Conservation (phyloP, 257 asterid species). For the Scutellaria barbata region DNA sequence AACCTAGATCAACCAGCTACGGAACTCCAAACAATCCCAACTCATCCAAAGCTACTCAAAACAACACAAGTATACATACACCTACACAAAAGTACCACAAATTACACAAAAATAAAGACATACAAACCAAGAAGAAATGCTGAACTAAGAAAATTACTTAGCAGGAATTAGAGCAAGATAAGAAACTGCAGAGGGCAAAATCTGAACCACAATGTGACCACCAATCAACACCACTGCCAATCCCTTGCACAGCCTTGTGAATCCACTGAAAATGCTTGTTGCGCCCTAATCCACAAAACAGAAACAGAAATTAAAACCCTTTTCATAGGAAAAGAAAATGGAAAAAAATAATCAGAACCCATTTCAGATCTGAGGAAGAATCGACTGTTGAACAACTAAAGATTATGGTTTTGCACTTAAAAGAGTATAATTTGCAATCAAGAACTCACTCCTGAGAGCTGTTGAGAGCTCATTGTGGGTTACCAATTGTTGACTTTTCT, state of each 20-base stretch:
- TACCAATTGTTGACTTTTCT: slow-evolving; percentile 25
- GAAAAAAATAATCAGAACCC: slow-evolving; percentile 6
- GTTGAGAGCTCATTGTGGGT: slow-evolving; percentile 52
- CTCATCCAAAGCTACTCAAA: slow-evolving; percentile 14
- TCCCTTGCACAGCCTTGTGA: slow-evolving; percentile 91
- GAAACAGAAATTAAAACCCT: slow-evolving; percentile 19
- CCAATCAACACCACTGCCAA: slow-evolving; percentile 79
- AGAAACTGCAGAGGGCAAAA: slow-evolving; percentile 75
- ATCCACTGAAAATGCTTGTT: slow-evolving; percentile 55
- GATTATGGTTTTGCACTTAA: neutral
- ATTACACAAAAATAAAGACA: neutral
- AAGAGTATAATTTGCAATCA: neutral
- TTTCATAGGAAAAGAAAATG: neutral
- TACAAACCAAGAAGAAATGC: slow-evolving; percentile 16
- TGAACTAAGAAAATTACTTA: slow-evolving; percentile 54
- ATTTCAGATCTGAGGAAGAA: slow-evolving; percentile 34
- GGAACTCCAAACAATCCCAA: neutral
- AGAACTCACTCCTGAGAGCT: slow-evolving; percentile 48
- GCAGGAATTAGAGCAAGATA: slow-evolving; percentile 97
- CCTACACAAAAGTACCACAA: slow-evolving; percentile 2
- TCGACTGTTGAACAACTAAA: slow-evolving; percentile 6
- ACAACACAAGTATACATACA: neutral
- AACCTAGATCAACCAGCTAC: slow-evolving; percentile 21
- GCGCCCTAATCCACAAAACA: slow-evolving; percentile 46
- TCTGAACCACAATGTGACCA: slow-evolving; percentile 84